These are phyloP conservation scores for Gossypium sturtianum DNA, from an alignment of 345 rosid species.

Conservation along the genomic window DNA sequence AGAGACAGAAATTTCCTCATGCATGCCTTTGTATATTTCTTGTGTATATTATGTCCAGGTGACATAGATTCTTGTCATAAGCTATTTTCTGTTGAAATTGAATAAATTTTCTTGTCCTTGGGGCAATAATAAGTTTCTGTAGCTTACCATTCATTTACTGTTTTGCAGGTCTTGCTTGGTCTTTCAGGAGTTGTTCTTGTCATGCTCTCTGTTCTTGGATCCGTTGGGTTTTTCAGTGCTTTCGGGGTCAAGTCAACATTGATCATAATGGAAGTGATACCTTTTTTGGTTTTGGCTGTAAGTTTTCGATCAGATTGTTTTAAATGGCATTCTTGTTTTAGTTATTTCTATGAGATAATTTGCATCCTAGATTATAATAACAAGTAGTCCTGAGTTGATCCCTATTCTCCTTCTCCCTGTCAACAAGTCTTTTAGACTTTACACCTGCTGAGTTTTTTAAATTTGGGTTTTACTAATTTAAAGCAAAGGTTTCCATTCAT, in stretches of 20 bases:
- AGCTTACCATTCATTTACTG: constrained; percentile 9
- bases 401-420: background rate
- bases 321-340: background rate
- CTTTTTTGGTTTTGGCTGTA: constrained; percentile 95
- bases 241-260: constrained; percentile 88
- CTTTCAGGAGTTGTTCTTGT: constrained; percentile 93
- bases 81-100: background rate
- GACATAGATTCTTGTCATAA: background rate
- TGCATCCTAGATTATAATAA: constrained; percentile 7
- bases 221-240: constrained; percentile 87
- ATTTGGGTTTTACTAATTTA: background rate
- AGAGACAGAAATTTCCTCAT: background rate
- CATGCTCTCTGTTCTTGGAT: constrained; percentile 92
- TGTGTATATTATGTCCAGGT: background rate
- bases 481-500: background rate
- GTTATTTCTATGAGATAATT: background rate
- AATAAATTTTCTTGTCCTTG: background rate
- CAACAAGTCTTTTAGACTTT: background rate
- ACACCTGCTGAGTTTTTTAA: background rate
- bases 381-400: background rate
- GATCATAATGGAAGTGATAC: constrained; percentile 98
- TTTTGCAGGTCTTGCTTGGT: constrained; percentile 75
- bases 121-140: background rate
- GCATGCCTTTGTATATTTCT: background rate
- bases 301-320: constrained; percentile 32